Conservation (phyloP, 2,329 filamentous ascomycete genomes). For the Fusarium vanettenii region DNA sequence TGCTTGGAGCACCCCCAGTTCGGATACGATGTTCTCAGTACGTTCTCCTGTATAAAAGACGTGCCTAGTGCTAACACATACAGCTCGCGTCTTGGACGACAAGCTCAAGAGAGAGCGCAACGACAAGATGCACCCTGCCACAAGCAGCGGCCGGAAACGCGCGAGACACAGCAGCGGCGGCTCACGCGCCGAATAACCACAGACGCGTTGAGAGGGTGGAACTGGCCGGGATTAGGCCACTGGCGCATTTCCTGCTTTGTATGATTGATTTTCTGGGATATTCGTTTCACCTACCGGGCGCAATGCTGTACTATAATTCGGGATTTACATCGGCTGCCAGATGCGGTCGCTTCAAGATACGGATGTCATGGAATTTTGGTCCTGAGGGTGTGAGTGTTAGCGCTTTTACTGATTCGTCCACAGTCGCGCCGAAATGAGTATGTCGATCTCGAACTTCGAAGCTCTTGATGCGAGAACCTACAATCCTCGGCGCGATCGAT, state of each 20-base stretch:
- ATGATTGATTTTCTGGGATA: slow-evolving; percentile 21
- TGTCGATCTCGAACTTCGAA: background rate
- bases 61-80: slow-evolving; percentile 11
- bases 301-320: slow-evolving; percentile 5
- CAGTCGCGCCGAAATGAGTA: background rate
- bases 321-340: background rate
- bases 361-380: background rate
- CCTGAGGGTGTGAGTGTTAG: background rate
- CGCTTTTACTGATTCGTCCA: background rate
- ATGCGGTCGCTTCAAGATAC: background rate
- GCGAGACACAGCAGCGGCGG: slow-evolving; percentile 62
- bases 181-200: slow-evolving; percentile 29
- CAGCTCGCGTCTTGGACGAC: slow-evolving; percentile 73
- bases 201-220: background rate
- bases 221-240: background rate
- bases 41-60: slow-evolving; percentile 38
- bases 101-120: slow-evolving; percentile 73
- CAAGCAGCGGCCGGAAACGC: slow-evolving; percentile 66
- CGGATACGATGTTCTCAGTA: slow-evolving; percentile 90
- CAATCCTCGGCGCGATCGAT: background rate
- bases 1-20: slow-evolving; percentile 93
- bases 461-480: background rate
- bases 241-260: background rate
- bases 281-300: background rate
- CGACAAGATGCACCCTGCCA: slow-evolving; percentile 66